These are phyloP conservation scores for Debaryomyces robertsiae DNA, from an alignment of 1,139 yeast genomes.

Conservation along the genomic window DNA sequence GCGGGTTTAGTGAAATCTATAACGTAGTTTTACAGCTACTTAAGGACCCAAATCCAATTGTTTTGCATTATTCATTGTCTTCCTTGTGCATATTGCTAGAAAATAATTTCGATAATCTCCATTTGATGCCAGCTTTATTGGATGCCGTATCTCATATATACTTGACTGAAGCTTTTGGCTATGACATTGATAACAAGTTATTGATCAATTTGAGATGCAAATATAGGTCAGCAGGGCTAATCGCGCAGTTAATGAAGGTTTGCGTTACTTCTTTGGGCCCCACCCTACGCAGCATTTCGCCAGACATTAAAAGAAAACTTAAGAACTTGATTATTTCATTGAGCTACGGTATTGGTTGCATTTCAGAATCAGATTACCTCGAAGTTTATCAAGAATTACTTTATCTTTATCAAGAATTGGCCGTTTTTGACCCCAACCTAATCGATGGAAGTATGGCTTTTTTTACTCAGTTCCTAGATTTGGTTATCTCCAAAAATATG, in stretches of 20 bases:
- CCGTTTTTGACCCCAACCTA: conserved; percentile 43
- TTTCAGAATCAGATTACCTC: conserved; percentile 31
- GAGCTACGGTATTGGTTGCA: conserved; percentile 38
- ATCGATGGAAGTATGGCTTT: conserved; percentile 34
- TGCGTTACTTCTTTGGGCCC: conserved; percentile 46
- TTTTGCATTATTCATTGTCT: conserved; percentile 71
- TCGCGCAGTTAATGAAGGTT: conserved; percentile 31
- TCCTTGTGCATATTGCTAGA: conserved; percentile 61
- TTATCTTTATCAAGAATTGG: conserved; percentile 39
- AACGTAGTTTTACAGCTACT: conserved; percentile 64
- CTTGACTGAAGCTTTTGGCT: conserved; percentile 50
- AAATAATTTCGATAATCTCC: conserved; percentile 53
- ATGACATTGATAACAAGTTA: conserved; percentile 26
- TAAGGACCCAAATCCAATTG: conserved; percentile 82
- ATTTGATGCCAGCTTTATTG: conserved; percentile 49
- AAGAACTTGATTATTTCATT: conserved; percentile 33
- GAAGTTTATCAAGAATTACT: conserved; percentile 31
- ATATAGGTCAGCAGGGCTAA: conserved; percentile 27
- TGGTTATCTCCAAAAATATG: conserved; percentile 40
- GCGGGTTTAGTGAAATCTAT: conserved; percentile 45
- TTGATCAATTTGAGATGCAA: conserved; percentile 34
- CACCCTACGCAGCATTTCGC: conserved; percentile 29
- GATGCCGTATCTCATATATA: conserved; percentile 52
- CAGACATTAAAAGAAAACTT: conserved; percentile 25
- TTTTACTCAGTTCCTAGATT: conserved; percentile 34